Conservation (phyloP, 768 basidiomycete species). For the Tricholoma saponaceum region DNA sequence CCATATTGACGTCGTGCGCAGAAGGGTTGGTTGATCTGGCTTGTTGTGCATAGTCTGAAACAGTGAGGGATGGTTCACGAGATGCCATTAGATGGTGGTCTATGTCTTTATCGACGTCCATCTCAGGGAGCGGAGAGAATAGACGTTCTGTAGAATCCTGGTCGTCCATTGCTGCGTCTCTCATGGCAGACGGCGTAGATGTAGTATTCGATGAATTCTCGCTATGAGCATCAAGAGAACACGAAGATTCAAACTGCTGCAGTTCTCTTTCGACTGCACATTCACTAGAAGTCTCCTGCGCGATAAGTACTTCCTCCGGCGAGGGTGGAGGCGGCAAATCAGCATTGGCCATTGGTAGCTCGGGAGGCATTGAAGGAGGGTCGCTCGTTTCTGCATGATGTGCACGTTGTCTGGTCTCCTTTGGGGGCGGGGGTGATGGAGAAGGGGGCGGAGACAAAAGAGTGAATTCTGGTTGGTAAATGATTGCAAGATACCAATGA, state of each 20-base stretch:
- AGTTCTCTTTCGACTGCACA: conserved; percentile 29
- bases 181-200: neutral
- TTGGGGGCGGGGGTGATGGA: conserved; percentile 4
- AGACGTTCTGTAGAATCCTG: neutral
- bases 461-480: conserved; percentile 73
- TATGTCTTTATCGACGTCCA: conserved; percentile 13
- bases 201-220: conserved; percentile 4
- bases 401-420: conserved; percentile 7
- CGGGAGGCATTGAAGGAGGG: neutral
- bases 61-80: conserved; percentile 4
- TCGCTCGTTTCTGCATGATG: neutral
- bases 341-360: neutral
- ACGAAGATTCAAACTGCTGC: conserved; percentile 23
- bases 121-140: conserved; percentile 4
- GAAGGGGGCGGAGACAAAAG: conserved; percentile 37
- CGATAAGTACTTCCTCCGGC: neutral
- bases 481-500: conserved; percentile 97
- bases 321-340: conserved; percentile 2
- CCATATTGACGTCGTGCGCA: conserved; percentile 7
- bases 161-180: neutral
- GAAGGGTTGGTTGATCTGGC: neutral
- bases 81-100: neutral
- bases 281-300: conserved; percentile 20
- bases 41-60: conserved; percentile 6
- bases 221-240: conserved; percentile 17